Evolutionary conservation across 768 basidiomycete genomes (phyloP).

Genomic region (Dacryopinax spathularia): DNA sequence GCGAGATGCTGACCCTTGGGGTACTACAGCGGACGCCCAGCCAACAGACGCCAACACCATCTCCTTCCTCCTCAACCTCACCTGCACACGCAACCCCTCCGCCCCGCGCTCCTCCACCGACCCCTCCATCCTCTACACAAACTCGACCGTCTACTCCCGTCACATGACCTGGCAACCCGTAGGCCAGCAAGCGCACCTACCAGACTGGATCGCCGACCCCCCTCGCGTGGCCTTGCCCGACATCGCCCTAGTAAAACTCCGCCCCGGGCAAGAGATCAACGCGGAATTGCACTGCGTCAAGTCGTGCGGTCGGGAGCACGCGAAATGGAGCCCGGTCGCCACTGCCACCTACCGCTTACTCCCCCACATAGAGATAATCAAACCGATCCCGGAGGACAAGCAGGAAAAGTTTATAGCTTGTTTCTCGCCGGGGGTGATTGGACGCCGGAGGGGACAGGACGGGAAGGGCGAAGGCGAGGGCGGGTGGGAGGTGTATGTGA

Average conservation of each 20-base stretch:
- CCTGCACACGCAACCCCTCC: slow-evolving; percentile 47
- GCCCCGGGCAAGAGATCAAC: slow-evolving; percentile 78
- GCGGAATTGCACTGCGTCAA: slow-evolving; percentile 85
- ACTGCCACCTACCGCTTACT: slow-evolving; percentile 91
- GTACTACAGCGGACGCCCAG: slow-evolving; percentile 28
- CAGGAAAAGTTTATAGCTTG: slow-evolving; percentile 73
- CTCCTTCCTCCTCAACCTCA: slow-evolving; percentile 62
- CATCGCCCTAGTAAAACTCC: slow-evolving; percentile 79
- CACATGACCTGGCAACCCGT: slow-evolving; percentile 59
- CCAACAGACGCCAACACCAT: slow-evolving; percentile 84
- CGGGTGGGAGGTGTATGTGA: slow-evolving; percentile 48
- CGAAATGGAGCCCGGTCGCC: slow-evolving; percentile 92
- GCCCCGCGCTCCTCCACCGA: slow-evolving; percentile 42
- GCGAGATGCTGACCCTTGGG: no score
- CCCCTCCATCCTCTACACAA: slow-evolving; percentile 51
- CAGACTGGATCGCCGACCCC: slow-evolving; percentile 29
- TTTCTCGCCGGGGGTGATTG: slow-evolving; percentile 73
- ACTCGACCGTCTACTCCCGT: slow-evolving; percentile 34
- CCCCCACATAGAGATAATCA: slow-evolving; percentile 60
- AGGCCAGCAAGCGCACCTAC: slow-evolving; percentile 56
- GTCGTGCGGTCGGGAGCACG: slow-evolving; percentile 85
- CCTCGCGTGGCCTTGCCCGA: slow-evolving; percentile 54
- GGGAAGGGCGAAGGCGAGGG: no score
- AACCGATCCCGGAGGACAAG: slow-evolving; percentile 62
- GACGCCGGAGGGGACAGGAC: slow-evolving; percentile 30